phyloP scores from a whole-genome alignment of 371 early-diverging fungal species.

The Saksenaea oblongispora region DNA sequence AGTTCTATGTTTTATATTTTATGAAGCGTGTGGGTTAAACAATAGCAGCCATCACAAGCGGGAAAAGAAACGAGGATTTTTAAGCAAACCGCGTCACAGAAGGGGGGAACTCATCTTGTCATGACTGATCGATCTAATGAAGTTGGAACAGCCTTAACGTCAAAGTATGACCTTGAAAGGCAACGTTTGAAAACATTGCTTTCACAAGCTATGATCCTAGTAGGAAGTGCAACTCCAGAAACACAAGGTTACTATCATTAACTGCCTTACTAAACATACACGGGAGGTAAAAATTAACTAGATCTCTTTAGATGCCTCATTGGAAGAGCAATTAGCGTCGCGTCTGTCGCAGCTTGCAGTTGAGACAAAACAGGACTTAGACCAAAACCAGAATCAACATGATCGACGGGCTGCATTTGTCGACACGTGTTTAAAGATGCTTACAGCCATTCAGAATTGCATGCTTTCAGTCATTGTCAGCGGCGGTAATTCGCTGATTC shows the following conservation, averaged over 20 bases:
- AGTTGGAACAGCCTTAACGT: not conserved
- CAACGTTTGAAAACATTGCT: conserved; percentile 10
- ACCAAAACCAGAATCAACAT: conserved; percentile 7
- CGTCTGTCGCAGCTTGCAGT: conserved; percentile 5
- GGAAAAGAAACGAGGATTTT: not conserved
- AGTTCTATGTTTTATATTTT: no score
- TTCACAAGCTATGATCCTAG: conserved; percentile 10
- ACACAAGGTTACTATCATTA: conserved; percentile 1
- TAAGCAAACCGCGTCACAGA: not conserved
- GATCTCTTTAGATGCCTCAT: not conserved
- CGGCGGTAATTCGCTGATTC: conserved; percentile 14
- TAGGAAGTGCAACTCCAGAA: conserved; percentile 4
- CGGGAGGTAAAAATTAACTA: not conserved
- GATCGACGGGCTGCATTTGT: conserved; percentile 26
- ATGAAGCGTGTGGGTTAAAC: not conserved
- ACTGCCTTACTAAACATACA: not conserved
- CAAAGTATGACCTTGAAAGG: conserved; percentile 9
- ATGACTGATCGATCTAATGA: not conserved
- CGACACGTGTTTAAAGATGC: conserved; percentile 25
- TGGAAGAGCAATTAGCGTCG: conserved; percentile 9
- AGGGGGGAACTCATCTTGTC: not conserved
- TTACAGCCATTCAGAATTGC: conserved; percentile 25
- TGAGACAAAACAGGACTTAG: not conserved
- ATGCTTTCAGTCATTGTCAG: conserved; percentile 23
- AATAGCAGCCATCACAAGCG: no score